These are phyloP conservation scores for Saitoella complicata DNA, from an alignment of 805 yeast species.

Conservation along the genomic window DNA sequence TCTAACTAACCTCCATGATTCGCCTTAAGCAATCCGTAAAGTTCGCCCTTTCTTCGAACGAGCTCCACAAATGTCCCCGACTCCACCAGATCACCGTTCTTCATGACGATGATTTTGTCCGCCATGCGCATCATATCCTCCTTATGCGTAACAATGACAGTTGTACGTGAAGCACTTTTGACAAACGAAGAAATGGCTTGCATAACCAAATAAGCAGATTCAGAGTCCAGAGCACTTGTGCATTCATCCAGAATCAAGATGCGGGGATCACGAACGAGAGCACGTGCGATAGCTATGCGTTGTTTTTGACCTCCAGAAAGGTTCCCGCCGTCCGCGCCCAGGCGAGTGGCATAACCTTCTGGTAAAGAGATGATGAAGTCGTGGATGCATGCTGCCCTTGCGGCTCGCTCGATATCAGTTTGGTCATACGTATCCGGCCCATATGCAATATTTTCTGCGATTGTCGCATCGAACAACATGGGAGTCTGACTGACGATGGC, in stretches of 20 bases:
- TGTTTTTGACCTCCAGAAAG: constrained; percentile 89
- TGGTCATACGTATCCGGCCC: constrained; percentile 22
- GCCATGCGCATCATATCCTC: constrained; percentile 46
- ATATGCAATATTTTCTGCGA: constrained; percentile 54
- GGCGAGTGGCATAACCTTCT: constrained; percentile 39
- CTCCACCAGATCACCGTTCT: constrained; percentile 7
- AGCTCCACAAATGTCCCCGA: constrained; percentile 8
- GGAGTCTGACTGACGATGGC: constrained; percentile 68
- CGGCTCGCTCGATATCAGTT: constrained; percentile 22
- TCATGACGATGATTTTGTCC: constrained; percentile 27
- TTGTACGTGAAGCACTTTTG: constrained; percentile 16
- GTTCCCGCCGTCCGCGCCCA: constrained; percentile 34
- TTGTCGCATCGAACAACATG: constrained; percentile 51
- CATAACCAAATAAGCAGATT: constrained; percentile 36
- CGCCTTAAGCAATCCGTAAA: background rate
- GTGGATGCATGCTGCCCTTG: constrained; percentile 33
- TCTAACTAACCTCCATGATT: background rate
- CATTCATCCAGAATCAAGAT: constrained; percentile 68
- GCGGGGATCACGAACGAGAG: constrained; percentile 49
- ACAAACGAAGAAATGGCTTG: constrained; percentile 29
- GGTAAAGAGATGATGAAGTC: constrained; percentile 42
- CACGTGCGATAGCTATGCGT: constrained; percentile 69
- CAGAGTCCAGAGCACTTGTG: constrained; percentile 71
- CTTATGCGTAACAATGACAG: constrained; percentile 61
- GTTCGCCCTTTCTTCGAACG: background rate